A percentile compares a stretch with the other conserved stretches of the same genome.
phyloP scores from a whole-genome alignment of 257 asterid species.

The Solanum gandarillasii region DNA sequence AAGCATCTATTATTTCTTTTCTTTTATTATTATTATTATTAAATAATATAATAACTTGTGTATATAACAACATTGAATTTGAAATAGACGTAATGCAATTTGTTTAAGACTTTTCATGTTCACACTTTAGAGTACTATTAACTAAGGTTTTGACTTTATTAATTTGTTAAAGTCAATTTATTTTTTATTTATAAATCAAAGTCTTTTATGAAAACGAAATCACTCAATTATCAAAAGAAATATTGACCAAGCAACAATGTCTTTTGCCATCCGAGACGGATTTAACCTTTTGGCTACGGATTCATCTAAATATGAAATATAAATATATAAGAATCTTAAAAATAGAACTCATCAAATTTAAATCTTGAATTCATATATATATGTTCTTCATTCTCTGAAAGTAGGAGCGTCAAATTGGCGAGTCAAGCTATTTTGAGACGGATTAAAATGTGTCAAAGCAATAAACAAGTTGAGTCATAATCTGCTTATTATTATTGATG shows the following conservation, averaged over 20 bases:
- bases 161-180: neutral
- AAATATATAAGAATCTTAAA: neutral
- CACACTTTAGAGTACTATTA: neutral
- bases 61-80: neutral
- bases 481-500: neutral
- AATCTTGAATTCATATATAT: neutral
- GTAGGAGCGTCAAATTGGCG: neutral
- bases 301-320: neutral
- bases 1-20: neutral
- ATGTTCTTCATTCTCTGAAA: neutral
- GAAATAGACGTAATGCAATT: neutral
- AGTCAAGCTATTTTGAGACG: neutral
- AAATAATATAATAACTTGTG: neutral
- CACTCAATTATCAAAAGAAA: neutral
- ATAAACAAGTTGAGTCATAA: neutral
- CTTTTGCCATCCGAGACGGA: neutral
- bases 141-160: neutral
- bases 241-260: neutral
- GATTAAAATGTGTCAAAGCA: neutral
- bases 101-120: neutral
- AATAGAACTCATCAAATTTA: neutral
- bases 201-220: neutral
- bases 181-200: neutral
- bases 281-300: neutral
- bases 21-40: neutral